A percentile compares a stretch with the other conserved stretches of the same genome.
These are phyloP conservation scores for Dichotomopilus funicola DNA, from an alignment of 2,329 filamentous ascomycete genomes.

Conservation along the genomic window DNA sequence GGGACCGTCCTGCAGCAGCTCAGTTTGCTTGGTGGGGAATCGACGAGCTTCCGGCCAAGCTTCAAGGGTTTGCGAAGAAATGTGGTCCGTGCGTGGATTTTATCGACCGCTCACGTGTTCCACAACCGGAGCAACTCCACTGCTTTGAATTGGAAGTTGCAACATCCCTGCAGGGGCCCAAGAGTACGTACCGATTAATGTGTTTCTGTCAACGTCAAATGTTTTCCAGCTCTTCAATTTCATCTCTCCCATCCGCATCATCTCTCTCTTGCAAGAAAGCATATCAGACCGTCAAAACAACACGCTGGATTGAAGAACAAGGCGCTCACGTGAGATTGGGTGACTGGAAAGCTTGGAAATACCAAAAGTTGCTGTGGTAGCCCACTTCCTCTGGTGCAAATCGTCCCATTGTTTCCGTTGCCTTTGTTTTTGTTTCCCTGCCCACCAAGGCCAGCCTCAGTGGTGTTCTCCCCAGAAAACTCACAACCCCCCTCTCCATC, in stretches of 20 bases:
- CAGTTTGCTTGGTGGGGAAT: slow-evolving; percentile 17
- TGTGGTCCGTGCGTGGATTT: slow-evolving; percentile 5
- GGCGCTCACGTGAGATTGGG: neutral
- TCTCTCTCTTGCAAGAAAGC: too few relatives aligned
- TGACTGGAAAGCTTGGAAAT: slow-evolving; percentile 3
- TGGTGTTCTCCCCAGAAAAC: too few relatives aligned
- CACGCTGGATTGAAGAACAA: neutral
- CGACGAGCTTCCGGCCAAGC: slow-evolving; percentile 5
- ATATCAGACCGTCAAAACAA: neutral
- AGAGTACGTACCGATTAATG: too few relatives aligned
- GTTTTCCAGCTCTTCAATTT: too few relatives aligned
- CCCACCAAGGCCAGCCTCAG: too few relatives aligned
- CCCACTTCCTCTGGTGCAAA: slow-evolving; percentile 9
- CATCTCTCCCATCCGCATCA: too few relatives aligned
- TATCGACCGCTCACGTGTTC: neutral
- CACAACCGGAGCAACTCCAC: neutral
- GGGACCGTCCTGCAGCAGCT: slow-evolving; percentile 4
- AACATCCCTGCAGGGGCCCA: too few relatives aligned
- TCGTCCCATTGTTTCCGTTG: slow-evolving; percentile 3
- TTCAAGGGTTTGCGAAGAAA: neutral
- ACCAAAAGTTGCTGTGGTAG: slow-evolving; percentile 12
- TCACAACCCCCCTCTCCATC: neutral
- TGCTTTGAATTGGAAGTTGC: too few relatives aligned
- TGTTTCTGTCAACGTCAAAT: too few relatives aligned
- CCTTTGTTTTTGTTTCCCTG: neutral